Evolutionary conservation across 2,329 filamentous ascomycete species (phyloP).

Genomic region (Tolypocladium ophioglossoides): DNA sequence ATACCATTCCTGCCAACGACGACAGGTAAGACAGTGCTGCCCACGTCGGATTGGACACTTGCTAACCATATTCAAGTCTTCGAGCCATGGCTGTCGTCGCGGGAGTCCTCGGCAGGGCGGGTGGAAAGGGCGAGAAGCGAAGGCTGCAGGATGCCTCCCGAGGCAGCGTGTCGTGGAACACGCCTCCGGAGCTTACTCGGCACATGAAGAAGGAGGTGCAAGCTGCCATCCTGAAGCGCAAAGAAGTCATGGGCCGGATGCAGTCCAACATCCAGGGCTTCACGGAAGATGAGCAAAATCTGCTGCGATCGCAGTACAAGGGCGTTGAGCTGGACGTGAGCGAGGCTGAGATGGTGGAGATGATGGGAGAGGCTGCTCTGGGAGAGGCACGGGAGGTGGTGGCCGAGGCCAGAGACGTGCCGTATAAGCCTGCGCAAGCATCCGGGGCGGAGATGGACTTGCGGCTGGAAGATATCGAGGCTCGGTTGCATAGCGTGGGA

Average conservation of each 20-base stretch:
- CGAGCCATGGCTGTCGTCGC: slow-evolving; percentile 73
- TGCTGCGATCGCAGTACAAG: slow-evolving; percentile 17
- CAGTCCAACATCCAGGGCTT: slow-evolving; percentile 24
- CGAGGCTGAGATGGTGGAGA: slow-evolving; percentile 26
- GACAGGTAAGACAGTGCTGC: slow-evolving; percentile 54
- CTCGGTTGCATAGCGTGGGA: slow-evolving; percentile 7
- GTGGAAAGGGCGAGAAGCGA: slow-evolving; percentile 61
- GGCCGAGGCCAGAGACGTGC: neutral
- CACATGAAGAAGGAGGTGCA: slow-evolving; percentile 25
- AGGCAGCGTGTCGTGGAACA: slow-evolving; percentile 55
- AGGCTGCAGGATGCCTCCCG: slow-evolving; percentile 51
- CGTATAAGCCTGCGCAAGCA: neutral
- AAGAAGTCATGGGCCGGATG: slow-evolving; percentile 25
- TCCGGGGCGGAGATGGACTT: neutral
- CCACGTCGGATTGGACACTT: neutral
- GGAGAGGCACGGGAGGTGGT: neutral
- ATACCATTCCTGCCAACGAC: slow-evolving; percentile 93
- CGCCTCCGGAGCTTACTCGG: slow-evolving; percentile 28
- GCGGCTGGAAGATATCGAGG: slow-evolving; percentile 7
- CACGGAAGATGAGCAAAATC: slow-evolving; percentile 25
- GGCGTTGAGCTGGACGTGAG: slow-evolving; percentile 16
- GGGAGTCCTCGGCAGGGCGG: slow-evolving; percentile 76
- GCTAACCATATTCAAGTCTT: slow-evolving; percentile 44
- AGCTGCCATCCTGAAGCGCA: slow-evolving; percentile 19
- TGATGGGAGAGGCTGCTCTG: slow-evolving; percentile 13